Base-by-base conservation (phyloP, 495 filamentous ascomycete species). In the Parathielavia appendiculata region DNA sequence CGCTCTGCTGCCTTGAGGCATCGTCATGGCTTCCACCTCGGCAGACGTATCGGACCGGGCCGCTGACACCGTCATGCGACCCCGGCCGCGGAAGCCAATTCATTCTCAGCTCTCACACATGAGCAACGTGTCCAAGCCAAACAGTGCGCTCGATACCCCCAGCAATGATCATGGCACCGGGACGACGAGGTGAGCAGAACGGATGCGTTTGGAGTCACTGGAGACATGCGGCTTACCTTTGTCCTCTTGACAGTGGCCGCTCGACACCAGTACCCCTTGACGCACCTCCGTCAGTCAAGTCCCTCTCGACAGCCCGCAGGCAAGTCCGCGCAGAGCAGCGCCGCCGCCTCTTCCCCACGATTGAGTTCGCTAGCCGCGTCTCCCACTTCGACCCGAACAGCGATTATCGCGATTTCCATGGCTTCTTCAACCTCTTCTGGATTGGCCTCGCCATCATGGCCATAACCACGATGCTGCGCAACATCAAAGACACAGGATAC, bases 371-470 rank as follows among this genome's bases (percentile, higher is more conserved):
- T 12, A 86, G 87, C n/a, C 85, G 93, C 35, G 89, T 97, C 17
- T 97, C 92, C 10, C 92, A 98, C 71, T 97, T 98, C 72, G 93
- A 98, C 71, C 90, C 90, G 14, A 80, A 82, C 51, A 92, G 88
- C 75, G 90, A 96, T 64, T 95, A 97, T 63, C 84, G 85, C 57
- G 89, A 98, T 65, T 98, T 98, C 72, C 84, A 91, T 61, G 93
- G 93, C 60, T 98, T 98, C 80, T 98, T 96, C 72, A 87, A 91
- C 44, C 80, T 98, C 43, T 98, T 97, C 74, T 98, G 93, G 93
- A 92, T 98, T 49, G 90, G 88, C 6, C 75, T 98, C 56, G 88
- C 90, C 52, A 95, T 98, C 71, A 96, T 98, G 93, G 90, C 91
- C 59, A 86, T 96, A 53, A 97, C 93, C 12, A 89, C 88, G 10